Base-by-base conservation (phyloP, 352 stramenopile genomes). In the Globisporangium uncinulatum region DNA sequence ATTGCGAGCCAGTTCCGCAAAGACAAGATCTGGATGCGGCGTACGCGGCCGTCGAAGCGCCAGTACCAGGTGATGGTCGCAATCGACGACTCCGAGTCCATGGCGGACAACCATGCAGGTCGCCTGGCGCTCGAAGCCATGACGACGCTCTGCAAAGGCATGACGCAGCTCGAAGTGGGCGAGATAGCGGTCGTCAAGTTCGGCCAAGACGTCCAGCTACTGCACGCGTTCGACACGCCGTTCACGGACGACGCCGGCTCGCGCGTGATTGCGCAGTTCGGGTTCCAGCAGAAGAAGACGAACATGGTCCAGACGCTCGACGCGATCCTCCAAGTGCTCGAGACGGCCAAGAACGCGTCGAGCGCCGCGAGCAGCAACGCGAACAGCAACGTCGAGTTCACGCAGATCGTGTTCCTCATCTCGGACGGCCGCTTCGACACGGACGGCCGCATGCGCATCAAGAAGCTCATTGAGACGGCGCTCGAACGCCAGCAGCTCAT, bases 1-100 rank as follows among this genome's bases (percentile, higher is more conserved):
- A 99, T 99, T 63, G 97, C 98, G n/a, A 98, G 86, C 65, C 95
- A 98, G 60, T 99, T 99, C 75, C 84, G 97, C 32, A 99, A 99
- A 71, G 98, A 99, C 76, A 99, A 99, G 73, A 99, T 99, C 66
- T 99, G 97, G 97, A 82, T 99, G 54, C 85, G 97, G 31, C 84
- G 98, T 43, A 99, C 97, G 31, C 98, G 99, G 59, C 97, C 97
- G 31, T 97, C 90, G 6, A 99, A 99, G 70, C 82, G 97, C 31
- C 89, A 98, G 64, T 99, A 99, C 73, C 91, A 99, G 69, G 91
- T 99, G 14, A 92, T 99, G 73, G 73, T 99, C 37, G 97, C 96
- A 4, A 98, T 99, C 45, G 98, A 99, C 74, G 94, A 99, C 76
- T 99, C 97, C 6, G 91, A 98, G 73, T 99, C 96, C 19, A 99